Evolutionary conservation across 805 yeast genomes (phyloP), one percentile per base, ranked within the genome.

Genomic region (Sungouiella thailandica): DNA sequence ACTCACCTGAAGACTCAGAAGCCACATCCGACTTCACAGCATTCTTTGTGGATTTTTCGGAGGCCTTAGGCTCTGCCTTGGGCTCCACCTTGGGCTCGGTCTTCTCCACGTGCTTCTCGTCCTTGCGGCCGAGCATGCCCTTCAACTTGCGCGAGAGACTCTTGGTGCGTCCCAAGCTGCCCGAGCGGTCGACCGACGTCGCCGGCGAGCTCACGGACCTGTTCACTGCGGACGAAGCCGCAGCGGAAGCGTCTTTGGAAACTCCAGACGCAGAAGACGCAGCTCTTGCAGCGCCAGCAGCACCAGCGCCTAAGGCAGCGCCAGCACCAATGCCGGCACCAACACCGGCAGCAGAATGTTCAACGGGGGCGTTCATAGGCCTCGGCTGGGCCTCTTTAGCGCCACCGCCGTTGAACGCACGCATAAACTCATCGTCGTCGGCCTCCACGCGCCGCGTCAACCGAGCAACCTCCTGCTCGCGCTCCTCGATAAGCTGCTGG

Each of bases 401-500:
- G n/a, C n/a, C n/a, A n/a, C n/a, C n/a, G n/a, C n/a, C n/a, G 11
- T 22, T 28, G 18, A 40, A 23, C 7, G 32, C 32, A 23, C 27
- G 30, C 29, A 35, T 39, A 32, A 56, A 53, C 24, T 56, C 63
- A 11, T 43, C 43, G 28, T 56, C 64, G 40, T 57, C 65, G 29
- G 46, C 46, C 40, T 58, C 62, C 29, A 59, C 55, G 40, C 57
- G 61, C 35, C 52, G 53, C 13, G 62, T 39, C 35, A 60, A 57
- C 15, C 43, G 46, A 2, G 57, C 49, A 25, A 57, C 60, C 40
- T 61, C 65, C 25, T 51, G 43, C 37, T 61, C 63, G 34, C 64
- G 44, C 10, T 53, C 58, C 28, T 52, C 59, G 33, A 60, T 60
- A 29, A 58, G 51, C 34, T 53, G 42, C 35, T 56, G 52, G 37